Evolutionary conservation across 2,329 filamentous ascomycete species (phyloP).

Genomic region (Chaetomiaceae sp.): DNA sequence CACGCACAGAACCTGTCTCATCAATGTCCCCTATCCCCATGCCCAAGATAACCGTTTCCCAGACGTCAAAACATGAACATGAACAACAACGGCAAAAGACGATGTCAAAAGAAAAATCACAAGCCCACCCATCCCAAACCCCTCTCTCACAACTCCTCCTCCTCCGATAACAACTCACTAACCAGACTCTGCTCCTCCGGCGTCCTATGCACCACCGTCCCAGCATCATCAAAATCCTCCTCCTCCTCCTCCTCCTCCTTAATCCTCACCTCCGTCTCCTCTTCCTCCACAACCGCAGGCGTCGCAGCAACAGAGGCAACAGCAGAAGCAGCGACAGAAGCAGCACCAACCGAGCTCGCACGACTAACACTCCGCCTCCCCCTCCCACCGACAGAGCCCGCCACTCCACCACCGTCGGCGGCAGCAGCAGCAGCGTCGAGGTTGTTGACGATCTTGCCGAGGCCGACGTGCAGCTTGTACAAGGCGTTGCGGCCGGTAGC

Average conservation of each 20-base stretch:
- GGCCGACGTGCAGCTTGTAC: slow-evolving; percentile 62
- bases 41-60: too few relatives aligned
- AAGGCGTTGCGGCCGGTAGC: slow-evolving; percentile 59
- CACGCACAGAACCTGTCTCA: too few relatives aligned
- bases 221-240: slow-evolving; percentile 21
- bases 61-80: too few relatives aligned
- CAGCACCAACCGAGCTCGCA: slow-evolving; percentile 38
- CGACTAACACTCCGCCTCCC: slow-evolving; percentile 38
- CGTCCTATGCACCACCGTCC: slow-evolving; percentile 19
- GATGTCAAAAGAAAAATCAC: slow-evolving; percentile 3
- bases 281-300: slow-evolving; percentile 30
- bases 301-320: too few relatives aligned
- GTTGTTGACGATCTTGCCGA: slow-evolving; percentile 63
- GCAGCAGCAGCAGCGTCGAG: slow-evolving; percentile 40
- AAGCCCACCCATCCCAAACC: neutral
- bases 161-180: slow-evolving; percentile 39
- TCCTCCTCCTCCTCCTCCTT: slow-evolving; percentile 41
- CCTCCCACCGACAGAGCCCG: slow-evolving; percentile 15
- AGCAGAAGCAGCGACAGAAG: too few relatives aligned
- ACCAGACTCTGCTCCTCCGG: slow-evolving; percentile 35
- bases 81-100: too few relatives aligned
- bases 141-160: slow-evolving; percentile 29
- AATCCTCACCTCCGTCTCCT: slow-evolving; percentile 39
- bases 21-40: too few relatives aligned
- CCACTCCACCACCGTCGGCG: slow-evolving; percentile 5